A percentile compares a stretch with the other conserved stretches of the same genome.
Conservation (phyloP, 2,329 filamentous ascomycete genomes). For the Aureobasidium lini region DNA sequence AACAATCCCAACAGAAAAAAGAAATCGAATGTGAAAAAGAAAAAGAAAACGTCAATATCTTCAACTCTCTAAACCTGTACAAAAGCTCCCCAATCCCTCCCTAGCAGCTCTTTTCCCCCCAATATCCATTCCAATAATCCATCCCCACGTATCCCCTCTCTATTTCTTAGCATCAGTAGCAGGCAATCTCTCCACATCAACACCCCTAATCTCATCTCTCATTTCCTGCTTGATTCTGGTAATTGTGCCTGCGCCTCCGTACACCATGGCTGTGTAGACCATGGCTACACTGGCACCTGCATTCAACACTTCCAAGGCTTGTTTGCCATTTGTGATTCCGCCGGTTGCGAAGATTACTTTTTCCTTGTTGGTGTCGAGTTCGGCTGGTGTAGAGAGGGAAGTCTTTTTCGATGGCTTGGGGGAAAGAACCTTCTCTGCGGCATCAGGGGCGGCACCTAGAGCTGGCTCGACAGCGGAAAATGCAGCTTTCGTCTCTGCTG, state of each 20-base stretch:
- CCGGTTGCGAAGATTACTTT: constrained; percentile 93
- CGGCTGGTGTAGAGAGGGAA: constrained; percentile 10
- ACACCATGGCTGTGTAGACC: constrained; percentile 69
- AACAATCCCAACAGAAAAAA: too few species aligned
- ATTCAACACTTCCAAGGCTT: constrained; percentile 74
- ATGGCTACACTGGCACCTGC: constrained; percentile 87
- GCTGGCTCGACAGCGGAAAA: not conserved
- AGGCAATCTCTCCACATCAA: not conserved
- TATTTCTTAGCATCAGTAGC: not conserved
- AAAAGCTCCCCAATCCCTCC: too few species aligned
- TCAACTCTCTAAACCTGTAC: too few species aligned
- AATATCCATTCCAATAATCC: too few species aligned
- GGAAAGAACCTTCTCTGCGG: not conserved
- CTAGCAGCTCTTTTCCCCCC: too few species aligned
- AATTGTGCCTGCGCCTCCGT: constrained; percentile 55
- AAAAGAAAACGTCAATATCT: too few species aligned
- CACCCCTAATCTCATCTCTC: constrained; percentile 32
- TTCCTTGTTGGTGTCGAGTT: constrained; percentile 28
- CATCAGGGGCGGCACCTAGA: not conserved
- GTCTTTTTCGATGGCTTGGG: not conserved
- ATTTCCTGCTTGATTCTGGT: constrained; percentile 46
- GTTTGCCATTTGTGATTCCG: constrained; percentile 79
- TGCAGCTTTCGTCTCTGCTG: not conserved
- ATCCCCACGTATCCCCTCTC: too few species aligned
- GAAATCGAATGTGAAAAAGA: too few species aligned